Conservation (phyloP, 108 stramenopile species). For the Nannochloropsis oceanica region DNA sequence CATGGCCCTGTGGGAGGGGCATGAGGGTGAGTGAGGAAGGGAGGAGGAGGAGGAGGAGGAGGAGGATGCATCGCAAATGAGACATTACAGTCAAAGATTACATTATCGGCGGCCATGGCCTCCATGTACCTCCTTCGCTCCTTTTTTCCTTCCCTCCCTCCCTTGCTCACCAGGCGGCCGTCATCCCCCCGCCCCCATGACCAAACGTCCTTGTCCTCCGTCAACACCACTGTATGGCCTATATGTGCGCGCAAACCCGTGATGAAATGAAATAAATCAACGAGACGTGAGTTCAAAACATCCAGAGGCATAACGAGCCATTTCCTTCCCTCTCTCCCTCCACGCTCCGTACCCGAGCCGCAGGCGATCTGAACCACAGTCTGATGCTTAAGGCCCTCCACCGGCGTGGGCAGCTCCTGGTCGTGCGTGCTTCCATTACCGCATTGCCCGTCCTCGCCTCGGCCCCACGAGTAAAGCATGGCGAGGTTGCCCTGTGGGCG, state of each 20-base stretch:
- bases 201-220: constrained; percentile 61
- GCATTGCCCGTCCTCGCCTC: constrained; percentile 75
- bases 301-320: too few species aligned
- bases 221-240: constrained; percentile 47
- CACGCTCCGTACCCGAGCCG: background rate
- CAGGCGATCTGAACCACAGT: background rate
- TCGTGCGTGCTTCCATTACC: constrained; percentile 43
- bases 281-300: too few species aligned
- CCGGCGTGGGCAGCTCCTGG: background rate
- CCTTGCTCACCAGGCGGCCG: constrained; percentile 52
- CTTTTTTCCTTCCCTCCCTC: background rate
- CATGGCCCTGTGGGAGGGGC: too few species aligned
- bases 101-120: too few species aligned
- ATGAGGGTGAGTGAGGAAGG: too few species aligned
- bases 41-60: too few species aligned
- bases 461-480: constrained; percentile 68
- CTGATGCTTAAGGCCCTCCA: background rate
- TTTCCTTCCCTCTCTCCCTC: background rate
- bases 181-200: constrained; percentile 70
- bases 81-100: too few species aligned
- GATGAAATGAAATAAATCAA: background rate
- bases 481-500: background rate
- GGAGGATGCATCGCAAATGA: too few species aligned
- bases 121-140: too few species aligned
- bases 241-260: background rate